Base-by-base conservation (phyloP, 139 green algal species). In the Tetradesmus lagerheimii region DNA sequence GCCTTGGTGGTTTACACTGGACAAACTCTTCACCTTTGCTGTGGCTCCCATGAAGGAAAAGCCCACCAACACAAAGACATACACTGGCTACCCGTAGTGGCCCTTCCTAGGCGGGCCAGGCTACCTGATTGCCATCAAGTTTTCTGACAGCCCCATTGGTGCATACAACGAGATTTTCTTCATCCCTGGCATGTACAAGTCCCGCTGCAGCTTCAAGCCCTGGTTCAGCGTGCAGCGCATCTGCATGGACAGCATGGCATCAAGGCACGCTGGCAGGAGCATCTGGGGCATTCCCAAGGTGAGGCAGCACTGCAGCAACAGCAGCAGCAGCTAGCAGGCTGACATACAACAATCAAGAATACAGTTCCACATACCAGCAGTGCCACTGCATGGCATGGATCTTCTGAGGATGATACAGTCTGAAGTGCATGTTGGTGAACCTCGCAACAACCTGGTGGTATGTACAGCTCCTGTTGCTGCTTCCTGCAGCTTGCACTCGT, bases 61-160 rank as follows among this genome's bases (percentile, higher is more conserved):
- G 23, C 82, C 82, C 57, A 87, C 82, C 16, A 77, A 86, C 47
- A 37, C 81, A 11, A 47, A 39, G n/a, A 53, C 82, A 4, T 87
- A 78, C 35, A 67, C 53, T 25, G 82, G 34, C 27, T 79, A 79
- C 27, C 57, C 82, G 4, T 23, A 78, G 25, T 87, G 82, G 82
- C 82, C 82, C 23, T 87, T 87, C 35, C 23, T 53, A 34, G 34
- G 23, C 20, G 82, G 82, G 31, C 53, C 53, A 39, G 82, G 82
- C 20, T 87, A 53, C 35, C 57, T 87, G n/a, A 45, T 87, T 35
- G 64, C 47, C 34, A 78, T 87, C 82, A 87, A 87, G 27, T 87
- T 87, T 37, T 37, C 82, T 87, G 71, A 79, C 71, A 79, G 71
- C 71, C 71, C 71, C 5, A 79, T 79, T 25, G 71, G 31, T 9